phyloP scores from a whole-genome alignment of 805 yeast genomes.

The Pichia eremophila region DNA sequence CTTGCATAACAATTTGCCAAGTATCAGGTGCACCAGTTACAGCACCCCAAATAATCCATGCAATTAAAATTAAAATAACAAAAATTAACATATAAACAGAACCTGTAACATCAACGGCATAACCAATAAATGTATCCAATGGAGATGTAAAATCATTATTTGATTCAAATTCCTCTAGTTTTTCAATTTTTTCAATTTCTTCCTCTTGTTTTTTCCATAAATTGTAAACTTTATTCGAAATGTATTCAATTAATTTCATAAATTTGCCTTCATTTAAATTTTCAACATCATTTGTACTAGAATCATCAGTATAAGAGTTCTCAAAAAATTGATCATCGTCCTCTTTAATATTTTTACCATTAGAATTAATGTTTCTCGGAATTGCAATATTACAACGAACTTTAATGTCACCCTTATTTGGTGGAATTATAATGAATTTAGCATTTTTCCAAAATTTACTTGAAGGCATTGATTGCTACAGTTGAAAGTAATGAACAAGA shows the following conservation, averaged over 20 bases:
- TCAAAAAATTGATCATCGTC: no score
- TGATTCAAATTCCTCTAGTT: not conserved
- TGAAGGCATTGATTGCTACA: no score
- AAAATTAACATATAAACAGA: slow-evolving; percentile 16
- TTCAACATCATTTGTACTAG: no score
- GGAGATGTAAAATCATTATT: slow-evolving; percentile 4
- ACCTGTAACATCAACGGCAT: slow-evolving; percentile 13
- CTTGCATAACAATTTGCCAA: slow-evolving; percentile 36
- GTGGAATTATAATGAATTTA: not conserved
- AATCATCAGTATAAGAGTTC: no score
- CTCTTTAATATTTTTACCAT: no score
- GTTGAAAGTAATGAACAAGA: no score
- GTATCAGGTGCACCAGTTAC: slow-evolving; percentile 23
- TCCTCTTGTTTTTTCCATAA: not conserved
- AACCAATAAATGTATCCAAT: slow-evolving; percentile 6
- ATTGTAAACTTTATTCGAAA: not conserved
- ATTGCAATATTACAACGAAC: not conserved
- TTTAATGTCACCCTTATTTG: not conserved
- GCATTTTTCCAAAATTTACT: not conserved
- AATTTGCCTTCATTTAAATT: no score
- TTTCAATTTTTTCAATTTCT: not conserved
- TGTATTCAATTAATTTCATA: no score
- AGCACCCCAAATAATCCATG: slow-evolving; percentile 18
- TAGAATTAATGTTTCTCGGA: no score
- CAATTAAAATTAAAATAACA: slow-evolving; percentile 18